Conservation (phyloP, 2,329 filamentous ascomycete species). For the Parastagonospora avenae region DNA sequence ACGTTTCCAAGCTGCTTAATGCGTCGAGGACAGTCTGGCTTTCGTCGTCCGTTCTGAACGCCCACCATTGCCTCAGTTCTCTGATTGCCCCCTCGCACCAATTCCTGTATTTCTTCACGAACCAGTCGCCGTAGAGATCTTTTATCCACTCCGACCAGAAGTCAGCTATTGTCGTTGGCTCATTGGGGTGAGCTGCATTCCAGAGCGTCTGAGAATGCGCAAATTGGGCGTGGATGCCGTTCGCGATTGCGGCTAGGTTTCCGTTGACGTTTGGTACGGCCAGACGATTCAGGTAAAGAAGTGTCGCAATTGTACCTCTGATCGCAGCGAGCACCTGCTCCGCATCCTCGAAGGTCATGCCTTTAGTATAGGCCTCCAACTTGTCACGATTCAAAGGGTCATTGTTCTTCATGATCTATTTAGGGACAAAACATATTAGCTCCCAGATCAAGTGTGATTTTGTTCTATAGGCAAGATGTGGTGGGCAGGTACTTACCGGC, state of each 20-base stretch:
- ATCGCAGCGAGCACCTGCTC: no score
- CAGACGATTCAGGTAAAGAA: conserved; percentile 2
- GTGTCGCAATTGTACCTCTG: background rate
- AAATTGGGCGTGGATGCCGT: conserved; percentile 1
- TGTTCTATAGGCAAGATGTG: background rate
- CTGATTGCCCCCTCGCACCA: background rate
- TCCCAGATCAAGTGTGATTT: background rate
- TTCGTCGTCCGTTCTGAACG: background rate
- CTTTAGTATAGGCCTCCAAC: background rate
- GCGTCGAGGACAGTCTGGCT: background rate
- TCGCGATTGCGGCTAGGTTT: background rate
- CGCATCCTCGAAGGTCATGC: background rate
- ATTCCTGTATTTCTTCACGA: background rate
- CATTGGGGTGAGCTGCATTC: conserved; percentile 1
- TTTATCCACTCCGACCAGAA: conserved; percentile 1
- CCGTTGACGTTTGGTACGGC: conserved; percentile 3
- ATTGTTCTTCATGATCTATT: background rate
- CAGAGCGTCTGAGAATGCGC: background rate
- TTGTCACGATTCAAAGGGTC: background rate
- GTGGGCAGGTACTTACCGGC: background rate
- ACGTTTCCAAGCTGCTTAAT: background rate
- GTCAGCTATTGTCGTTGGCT: conserved; percentile 1
- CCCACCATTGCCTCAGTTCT: background rate
- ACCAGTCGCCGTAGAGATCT: background rate
- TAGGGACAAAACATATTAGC: conserved; percentile 2